Conservation (phyloP, 495 filamentous ascomycete genomes). For the Talaromyces wortmannii region DNA sequence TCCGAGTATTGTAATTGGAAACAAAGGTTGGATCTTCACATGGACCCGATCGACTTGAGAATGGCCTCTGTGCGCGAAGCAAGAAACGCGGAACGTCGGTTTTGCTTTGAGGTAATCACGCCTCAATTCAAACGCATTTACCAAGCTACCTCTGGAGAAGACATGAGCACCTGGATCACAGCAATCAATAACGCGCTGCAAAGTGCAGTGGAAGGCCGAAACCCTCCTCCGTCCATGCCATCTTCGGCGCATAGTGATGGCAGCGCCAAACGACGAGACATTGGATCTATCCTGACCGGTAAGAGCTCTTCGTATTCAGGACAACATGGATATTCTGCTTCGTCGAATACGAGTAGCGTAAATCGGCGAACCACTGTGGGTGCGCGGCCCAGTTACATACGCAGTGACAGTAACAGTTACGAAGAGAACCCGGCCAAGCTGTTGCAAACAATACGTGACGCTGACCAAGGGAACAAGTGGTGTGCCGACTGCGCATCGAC, state of each 20-base stretch:
- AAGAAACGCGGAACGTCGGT: conserved; percentile 86
- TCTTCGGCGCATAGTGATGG: conserved; percentile 39
- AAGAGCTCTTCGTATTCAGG: conserved; percentile 74
- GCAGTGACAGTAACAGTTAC: conserved; percentile 58
- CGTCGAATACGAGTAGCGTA: conserved; percentile 48
- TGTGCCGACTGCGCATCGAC: conserved; percentile 94
- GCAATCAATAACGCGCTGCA: conserved; percentile 97
- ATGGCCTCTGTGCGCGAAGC: conserved; percentile 96
- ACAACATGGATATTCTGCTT: conserved; percentile 43
- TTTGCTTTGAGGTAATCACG: conserved; percentile 98
- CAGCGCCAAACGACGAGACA: conserved; percentile 63
- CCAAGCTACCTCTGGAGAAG: conserved; percentile 94
- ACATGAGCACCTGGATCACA: conserved; percentile 95
- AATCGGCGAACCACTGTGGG: conserved; percentile 86
- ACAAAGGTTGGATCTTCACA: conserved; percentile 90
- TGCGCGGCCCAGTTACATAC: conserved; percentile 68
- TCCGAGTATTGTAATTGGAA: conserved; percentile 99
- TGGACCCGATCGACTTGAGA: conserved; percentile 95
- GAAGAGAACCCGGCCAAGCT: conserved; percentile 81
- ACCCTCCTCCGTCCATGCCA: conserved; percentile 39
- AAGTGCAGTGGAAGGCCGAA: conserved; percentile 83
- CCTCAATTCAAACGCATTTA: conserved; percentile 95
- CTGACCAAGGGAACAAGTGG: conserved; percentile 87
- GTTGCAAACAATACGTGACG: conserved; percentile 79
- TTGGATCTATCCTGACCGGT: conserved; percentile 88